Percentiles rank a stretch among this genome's conserved stretches.
Evolutionary conservation across 495 filamentous ascomycete genomes (phyloP).

Genomic region (Penicillium alfredii): DNA sequence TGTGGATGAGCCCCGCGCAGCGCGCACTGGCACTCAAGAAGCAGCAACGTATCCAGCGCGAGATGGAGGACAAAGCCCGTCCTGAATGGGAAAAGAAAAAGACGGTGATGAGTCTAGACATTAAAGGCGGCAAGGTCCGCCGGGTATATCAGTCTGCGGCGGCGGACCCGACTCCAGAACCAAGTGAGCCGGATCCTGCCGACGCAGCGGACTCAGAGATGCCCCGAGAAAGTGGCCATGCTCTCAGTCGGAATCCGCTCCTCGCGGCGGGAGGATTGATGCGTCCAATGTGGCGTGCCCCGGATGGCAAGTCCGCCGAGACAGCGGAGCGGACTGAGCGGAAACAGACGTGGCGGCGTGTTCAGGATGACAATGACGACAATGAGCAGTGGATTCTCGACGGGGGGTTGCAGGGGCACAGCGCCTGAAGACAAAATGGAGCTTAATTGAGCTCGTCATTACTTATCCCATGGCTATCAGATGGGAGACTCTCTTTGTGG

Average conservation of each 20-base stretch:
- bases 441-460: too few relatives aligned
- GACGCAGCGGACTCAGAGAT: slow-evolving; percentile 28
- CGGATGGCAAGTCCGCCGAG: slow-evolving; percentile 40
- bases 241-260: slow-evolving; percentile 80
- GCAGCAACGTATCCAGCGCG: slow-evolving; percentile 80
- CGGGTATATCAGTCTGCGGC: slow-evolving; percentile 57
- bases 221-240: slow-evolving; percentile 38
- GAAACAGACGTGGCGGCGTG: slow-evolving; percentile 70
- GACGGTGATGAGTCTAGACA: slow-evolving; percentile 80
- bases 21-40: slow-evolving; percentile 80
- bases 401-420: slow-evolving; percentile 64
- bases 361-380: slow-evolving; percentile 85
- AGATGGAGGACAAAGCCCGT: slow-evolving; percentile 84
- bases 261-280: slow-evolving; percentile 64
- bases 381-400: slow-evolving; percentile 91
- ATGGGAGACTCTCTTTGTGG: too few relatives aligned
- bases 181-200: slow-evolving; percentile 32
- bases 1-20: slow-evolving; percentile 87
- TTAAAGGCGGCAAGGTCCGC: slow-evolving; percentile 69
- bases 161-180: slow-evolving; percentile 19
- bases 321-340: slow-evolving; percentile 33
- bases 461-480: too few relatives aligned
- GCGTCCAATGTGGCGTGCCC: slow-evolving; percentile 66
- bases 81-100: slow-evolving; percentile 92
- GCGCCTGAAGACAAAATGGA: too few relatives aligned